Percentiles rank a stretch among this genome's conserved stretches.
Conservation (phyloP, 192 early-diverging fungal species). For the Umbelopsis isabellina region DNA sequence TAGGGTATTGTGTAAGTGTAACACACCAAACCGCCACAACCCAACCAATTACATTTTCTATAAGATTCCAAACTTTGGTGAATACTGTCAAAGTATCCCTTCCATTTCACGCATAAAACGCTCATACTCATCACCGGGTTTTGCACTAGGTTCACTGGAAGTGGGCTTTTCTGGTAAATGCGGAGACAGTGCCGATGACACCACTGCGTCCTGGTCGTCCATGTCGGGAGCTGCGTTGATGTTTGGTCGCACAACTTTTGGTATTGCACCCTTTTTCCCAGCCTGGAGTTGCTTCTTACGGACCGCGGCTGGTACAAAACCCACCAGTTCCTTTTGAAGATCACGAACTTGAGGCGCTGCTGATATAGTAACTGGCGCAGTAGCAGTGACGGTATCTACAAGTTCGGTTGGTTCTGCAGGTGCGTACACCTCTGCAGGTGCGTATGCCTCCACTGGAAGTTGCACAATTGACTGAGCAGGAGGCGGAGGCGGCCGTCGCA, state of each 20-base stretch:
- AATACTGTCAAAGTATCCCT: not conserved
- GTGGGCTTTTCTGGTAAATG: not conserved
- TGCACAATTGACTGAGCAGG: not conserved
- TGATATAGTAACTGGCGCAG: constrained; percentile 59
- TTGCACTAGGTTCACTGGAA: not conserved
- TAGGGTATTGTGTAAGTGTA: too few species aligned
- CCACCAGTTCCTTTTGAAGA: constrained; percentile 77
- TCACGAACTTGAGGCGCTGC: constrained; percentile 81
- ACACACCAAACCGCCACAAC: too few species aligned
- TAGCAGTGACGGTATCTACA: constrained; percentile 1
- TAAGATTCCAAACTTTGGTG: not conserved
- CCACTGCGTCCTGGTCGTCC: constrained; percentile 32
- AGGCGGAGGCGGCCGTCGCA: not conserved
- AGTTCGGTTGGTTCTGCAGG: not conserved
- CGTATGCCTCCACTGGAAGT: too few species aligned
- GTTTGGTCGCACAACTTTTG: constrained; percentile 55
- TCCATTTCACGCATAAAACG: constrained; percentile 14
- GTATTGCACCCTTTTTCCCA: constrained; percentile 41
- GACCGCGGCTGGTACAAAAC: constrained; percentile 69
- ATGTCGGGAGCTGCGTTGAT: constrained; percentile 77
- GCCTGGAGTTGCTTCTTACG: constrained; percentile 52
- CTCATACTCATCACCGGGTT: constrained; percentile 12
- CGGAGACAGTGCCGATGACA: not conserved
- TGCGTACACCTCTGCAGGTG: not conserved
- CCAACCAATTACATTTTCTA: too few species aligned